phyloP scores from a whole-genome alignment of 495 filamentous ascomycete genomes.

The Tuber borchii region DNA sequence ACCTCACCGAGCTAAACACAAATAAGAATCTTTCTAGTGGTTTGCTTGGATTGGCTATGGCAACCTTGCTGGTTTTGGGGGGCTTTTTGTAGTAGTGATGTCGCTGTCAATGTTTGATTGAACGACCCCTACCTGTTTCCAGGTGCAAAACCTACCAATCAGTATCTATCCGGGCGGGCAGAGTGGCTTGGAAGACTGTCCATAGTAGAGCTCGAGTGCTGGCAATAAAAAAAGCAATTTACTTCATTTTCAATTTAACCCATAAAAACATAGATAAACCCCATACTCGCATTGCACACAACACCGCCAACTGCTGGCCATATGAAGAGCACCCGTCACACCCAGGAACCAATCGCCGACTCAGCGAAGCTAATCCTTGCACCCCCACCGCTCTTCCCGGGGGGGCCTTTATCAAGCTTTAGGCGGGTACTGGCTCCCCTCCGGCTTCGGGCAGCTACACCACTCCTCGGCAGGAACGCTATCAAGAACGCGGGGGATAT shows the following conservation, averaged over 20 bases:
- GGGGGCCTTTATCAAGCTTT: conserved; percentile 1
- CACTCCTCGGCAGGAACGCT: conserved; percentile 53
- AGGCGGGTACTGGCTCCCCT: conserved; percentile 33
- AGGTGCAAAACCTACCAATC: not conserved
- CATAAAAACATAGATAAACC: not conserved
- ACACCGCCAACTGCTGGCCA: too few species aligned
- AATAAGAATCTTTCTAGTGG: not conserved
- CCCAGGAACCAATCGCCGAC: not conserved
- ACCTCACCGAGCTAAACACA: not conserved
- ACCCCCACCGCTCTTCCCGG: not conserved
- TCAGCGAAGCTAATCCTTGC: not conserved
- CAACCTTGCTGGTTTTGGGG: not conserved
- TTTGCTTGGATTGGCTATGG: not conserved
- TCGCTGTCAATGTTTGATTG: not conserved
- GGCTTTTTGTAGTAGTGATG: not conserved
- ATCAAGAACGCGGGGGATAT: conserved; percentile 64
- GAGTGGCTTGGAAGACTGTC: not conserved
- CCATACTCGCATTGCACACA: not conserved
- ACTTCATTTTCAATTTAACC: not conserved
- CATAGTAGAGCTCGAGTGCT: not conserved
- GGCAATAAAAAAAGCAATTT: not conserved
- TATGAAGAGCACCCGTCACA: not conserved
- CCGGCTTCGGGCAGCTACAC: conserved; percentile 48
- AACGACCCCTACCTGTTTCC: not conserved
- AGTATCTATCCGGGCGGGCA: not conserved